Base-by-base conservation (phyloP, 2,329 filamentous ascomycete species). In the Apiospora rasikravindrae region DNA sequence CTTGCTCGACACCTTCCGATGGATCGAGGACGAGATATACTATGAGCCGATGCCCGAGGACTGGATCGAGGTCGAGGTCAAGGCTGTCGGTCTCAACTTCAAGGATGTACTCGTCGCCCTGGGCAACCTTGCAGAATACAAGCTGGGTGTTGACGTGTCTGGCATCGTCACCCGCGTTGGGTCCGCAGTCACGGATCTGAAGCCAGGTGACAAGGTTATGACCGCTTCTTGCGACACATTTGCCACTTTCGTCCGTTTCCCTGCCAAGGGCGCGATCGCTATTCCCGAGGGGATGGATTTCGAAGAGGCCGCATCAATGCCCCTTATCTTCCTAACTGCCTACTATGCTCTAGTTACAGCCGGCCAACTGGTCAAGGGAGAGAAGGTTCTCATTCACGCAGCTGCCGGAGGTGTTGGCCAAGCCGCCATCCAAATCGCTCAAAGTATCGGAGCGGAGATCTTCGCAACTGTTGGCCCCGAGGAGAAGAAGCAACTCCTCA, bases 381-480 rank as follows among this genome's bases (percentile, higher is more conserved):
- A 79, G 16, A 80, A 73, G 2, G 80, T 86, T 4, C 78, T 88
- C 6, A 78, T 88, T 26, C 83, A 86, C 61, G 80, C 82, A 11
- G 86, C 82, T 4, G 81, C 83, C 4, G 84, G 85, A 66, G 80
- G 80, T 0, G 77, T 83, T 24, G 86, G 86, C 0, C 79, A 85
- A 47, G 83, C 82, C 4, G 85, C 83, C 3, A 73, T 87, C 3
- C 78, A 81, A 11, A 74, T 87, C 1, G 83, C 83, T 24, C 78
- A 74, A 57, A 70, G 77, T 1, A 72, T 80, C 11, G 84, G 81
- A 0, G 82, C 80, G 11, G 78, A 83, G 6, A 76, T 88, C 2
- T 86, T 84, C 70, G 80, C 79, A 0, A 87, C 85, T 0, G 81
- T 85, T 6, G 53, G 74, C 0, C 75, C 73, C 2, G 49, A 75